Percentiles rank a stretch among this genome's conserved stretches.
Evolutionary conservation across 441 rosid species (phyloP).

Genomic region (Isatis lusitanica): DNA sequence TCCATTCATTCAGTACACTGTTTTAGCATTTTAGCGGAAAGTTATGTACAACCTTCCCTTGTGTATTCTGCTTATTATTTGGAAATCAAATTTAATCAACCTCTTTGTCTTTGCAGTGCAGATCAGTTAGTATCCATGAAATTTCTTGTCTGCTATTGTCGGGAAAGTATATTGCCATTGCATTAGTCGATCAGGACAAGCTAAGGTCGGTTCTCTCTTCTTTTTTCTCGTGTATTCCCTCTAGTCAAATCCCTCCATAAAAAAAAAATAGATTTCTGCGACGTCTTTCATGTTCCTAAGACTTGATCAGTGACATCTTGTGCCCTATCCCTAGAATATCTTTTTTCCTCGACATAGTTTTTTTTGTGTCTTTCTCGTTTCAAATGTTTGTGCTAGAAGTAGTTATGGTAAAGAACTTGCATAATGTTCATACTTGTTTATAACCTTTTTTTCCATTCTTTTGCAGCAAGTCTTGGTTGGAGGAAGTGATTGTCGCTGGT

Average conservation of each 20-base stretch:
- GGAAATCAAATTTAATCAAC: constrained; percentile 32
- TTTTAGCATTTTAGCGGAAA: not conserved
- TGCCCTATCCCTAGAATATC: not conserved
- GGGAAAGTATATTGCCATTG: constrained; percentile 81
- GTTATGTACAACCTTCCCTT: constrained; percentile 12
- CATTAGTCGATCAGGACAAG: constrained; percentile 85
- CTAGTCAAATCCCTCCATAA: not conserved
- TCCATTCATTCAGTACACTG: not conserved
- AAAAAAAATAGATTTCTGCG: no score
- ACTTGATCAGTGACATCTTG: not conserved
- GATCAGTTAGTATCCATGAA: constrained; percentile 68
- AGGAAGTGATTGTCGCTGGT: constrained; percentile 57
- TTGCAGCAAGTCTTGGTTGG: constrained; percentile 66
- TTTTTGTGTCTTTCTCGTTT: not conserved
- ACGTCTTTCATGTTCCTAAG: constrained; percentile 1
- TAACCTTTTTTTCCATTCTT: not conserved
- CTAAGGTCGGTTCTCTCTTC: constrained; percentile 54
- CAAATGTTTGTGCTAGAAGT: constrained; percentile 6
- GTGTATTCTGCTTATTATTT: not conserved
- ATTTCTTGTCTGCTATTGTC: constrained; percentile 71
- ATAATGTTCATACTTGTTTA: constrained; percentile 6
- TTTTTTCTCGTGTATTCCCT: constrained; percentile 9
- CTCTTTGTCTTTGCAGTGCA: constrained; percentile 71
- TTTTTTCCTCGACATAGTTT: not conserved
- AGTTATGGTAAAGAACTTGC: not conserved